These are phyloP conservation scores for Boletus subcaerulescens DNA, from an alignment of 768 basidiomycete genomes.

Conservation along the genomic window DNA sequence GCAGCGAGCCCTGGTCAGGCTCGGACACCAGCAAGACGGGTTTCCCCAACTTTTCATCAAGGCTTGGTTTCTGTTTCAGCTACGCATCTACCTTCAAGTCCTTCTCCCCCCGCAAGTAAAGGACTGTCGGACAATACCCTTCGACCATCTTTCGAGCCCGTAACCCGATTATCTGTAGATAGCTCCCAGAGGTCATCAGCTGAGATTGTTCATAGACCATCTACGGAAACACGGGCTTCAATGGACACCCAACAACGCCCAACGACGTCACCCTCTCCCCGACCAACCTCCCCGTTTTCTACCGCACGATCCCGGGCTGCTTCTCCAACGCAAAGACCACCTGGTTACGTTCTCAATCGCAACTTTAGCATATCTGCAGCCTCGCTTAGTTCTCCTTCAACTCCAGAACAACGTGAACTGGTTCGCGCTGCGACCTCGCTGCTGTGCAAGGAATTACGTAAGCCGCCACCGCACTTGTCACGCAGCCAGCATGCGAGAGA, in stretches of 20 bases:
- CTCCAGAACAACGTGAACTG: slow-evolving; percentile 62
- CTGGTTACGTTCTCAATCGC: slow-evolving; percentile 49
- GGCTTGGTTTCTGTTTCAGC: slow-evolving; percentile 48
- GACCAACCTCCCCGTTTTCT: slow-evolving; percentile 44
- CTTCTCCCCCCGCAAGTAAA: slow-evolving; percentile 30
- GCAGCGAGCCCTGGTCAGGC: slow-evolving; percentile 42
- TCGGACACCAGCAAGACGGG: slow-evolving; percentile 40
- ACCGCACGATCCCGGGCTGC: slow-evolving; percentile 41
- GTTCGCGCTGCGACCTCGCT: slow-evolving; percentile 62
- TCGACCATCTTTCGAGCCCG: slow-evolving; percentile 14
- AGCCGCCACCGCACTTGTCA: slow-evolving; percentile 55
- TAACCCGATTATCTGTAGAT: slow-evolving; percentile 26
- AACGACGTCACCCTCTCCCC: slow-evolving; percentile 31
- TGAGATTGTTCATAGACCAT: slow-evolving; percentile 37
- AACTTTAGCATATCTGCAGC: slow-evolving; percentile 59
- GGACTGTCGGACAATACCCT: slow-evolving; percentile 25
- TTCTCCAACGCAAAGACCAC: slow-evolving; percentile 43
- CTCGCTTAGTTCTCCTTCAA: slow-evolving; percentile 47
- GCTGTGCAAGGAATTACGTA: slow-evolving; percentile 63
- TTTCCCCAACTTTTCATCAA: slow-evolving; percentile 40
- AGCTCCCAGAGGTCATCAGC: slow-evolving; percentile 36
- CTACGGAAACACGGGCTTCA: slow-evolving; percentile 21
- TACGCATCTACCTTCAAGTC: slow-evolving; percentile 45
- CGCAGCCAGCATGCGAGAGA: slow-evolving; percentile 52
- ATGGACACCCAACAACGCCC: slow-evolving; percentile 27